Percentiles rank a stretch among this genome's conserved stretches.
Conservation (phyloP, 306 rosid species). For the Medicago lupulina region DNA sequence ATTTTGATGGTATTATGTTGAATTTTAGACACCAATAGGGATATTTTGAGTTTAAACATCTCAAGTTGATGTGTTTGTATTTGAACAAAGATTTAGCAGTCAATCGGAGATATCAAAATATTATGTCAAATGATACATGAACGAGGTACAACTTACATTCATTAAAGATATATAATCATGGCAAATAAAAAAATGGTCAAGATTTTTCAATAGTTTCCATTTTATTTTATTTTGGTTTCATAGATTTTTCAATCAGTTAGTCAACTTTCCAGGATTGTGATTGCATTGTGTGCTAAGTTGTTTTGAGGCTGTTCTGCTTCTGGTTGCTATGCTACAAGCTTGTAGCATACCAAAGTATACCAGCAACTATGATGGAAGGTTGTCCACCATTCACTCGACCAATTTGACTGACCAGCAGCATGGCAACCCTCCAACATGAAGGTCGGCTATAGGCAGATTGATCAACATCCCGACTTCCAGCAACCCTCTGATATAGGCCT, state of each 20-base stretch:
- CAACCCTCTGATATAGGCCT: neutral
- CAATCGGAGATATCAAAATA: no score
- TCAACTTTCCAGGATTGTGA: neutral
- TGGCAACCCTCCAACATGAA: no score
- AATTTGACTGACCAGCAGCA: neutral
- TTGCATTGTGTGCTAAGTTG: neutral
- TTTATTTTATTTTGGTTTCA: neutral
- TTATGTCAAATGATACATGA: neutral
- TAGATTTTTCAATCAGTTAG: neutral
- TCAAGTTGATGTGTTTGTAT: neutral
- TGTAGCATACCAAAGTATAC: neutral
- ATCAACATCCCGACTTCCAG: neutral
- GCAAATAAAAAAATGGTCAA: neutral
- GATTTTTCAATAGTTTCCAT: neutral
- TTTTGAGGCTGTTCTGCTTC: neutral
- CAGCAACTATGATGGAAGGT: neutral
- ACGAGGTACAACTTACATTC: neutral
- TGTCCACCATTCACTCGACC: neutral
- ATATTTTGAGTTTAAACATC: neutral
- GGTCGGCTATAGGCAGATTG: neutral
- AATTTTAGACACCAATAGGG: neutral
- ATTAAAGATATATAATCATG: no score
- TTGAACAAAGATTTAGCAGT: no score
- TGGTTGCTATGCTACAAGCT: neutral
- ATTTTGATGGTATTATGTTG: neutral